Evolutionary conservation across 768 basidiomycete species (phyloP).

Genomic region (Termitomyces sp.): DNA sequence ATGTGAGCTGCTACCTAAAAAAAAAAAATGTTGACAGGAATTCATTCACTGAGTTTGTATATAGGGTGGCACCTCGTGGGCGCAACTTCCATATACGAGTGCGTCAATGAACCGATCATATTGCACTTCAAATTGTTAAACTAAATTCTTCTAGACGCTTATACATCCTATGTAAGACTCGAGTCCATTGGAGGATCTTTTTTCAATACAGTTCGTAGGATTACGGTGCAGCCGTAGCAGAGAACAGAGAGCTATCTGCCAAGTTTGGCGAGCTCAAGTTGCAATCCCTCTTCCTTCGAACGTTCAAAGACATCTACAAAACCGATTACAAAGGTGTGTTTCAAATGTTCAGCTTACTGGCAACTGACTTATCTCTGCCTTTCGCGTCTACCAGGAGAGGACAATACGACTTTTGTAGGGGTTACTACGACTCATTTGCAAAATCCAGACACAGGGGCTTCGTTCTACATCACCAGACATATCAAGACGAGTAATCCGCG

Average conservation of each 20-base stretch:
- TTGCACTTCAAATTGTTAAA: too few relatives aligned
- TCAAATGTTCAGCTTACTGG: neutral
- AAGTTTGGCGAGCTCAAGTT: conserved; percentile 15
- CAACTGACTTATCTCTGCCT: neutral
- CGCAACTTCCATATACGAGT: conserved; percentile 15
- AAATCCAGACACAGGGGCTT: conserved; percentile 12
- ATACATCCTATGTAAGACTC: conserved; percentile 12
- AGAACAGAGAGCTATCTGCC: conserved; percentile 11
- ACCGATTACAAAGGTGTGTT: conserved; percentile 11
- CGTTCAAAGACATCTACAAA: conserved; percentile 11
- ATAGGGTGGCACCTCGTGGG: conserved; percentile 15
- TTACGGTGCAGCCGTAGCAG: conserved; percentile 13
- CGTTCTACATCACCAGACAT: conserved; percentile 14
- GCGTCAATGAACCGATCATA: neutral
- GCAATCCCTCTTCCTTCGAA: conserved; percentile 16
- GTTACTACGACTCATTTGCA: conserved; percentile 14
- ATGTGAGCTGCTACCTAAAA: neutral
- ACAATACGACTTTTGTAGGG: conserved; percentile 14
- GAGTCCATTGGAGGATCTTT: neutral
- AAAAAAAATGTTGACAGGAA: neutral
- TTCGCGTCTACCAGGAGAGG: conserved; percentile 4
- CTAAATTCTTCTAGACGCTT: conserved; percentile 9
- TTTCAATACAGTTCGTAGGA: conserved; percentile 5
- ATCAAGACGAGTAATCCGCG: conserved; percentile 10
- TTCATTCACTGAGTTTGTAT: neutral